Evolutionary conservation across 2,329 filamentous ascomycete genomes (phyloP).

Genomic region (Microascus cirrosus): DNA sequence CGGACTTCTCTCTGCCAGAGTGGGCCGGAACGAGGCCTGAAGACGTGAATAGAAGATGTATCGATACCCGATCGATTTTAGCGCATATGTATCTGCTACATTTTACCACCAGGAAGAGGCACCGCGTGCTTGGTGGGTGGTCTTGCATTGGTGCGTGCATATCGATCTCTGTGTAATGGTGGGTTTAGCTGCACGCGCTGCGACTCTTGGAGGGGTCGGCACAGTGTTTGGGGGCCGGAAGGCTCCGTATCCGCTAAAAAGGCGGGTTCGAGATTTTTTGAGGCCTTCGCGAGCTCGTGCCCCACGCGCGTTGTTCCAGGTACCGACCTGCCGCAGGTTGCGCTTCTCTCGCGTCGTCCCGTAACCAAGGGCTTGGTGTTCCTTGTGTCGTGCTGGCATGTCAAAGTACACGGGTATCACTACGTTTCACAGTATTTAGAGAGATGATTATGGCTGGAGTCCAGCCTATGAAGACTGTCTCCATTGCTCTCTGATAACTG

Average conservation of each 20-base stretch:
- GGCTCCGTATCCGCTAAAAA: no score
- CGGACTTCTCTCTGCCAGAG: not conserved
- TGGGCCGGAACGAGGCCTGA: not conserved
- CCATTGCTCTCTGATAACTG: not conserved
- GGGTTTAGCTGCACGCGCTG: not conserved
- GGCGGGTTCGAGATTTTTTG: not conserved
- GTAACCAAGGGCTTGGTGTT: no score
- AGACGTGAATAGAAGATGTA: not conserved
- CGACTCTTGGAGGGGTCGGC: not conserved
- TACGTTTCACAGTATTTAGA: no score
- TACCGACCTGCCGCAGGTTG: no score
- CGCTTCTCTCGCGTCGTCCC: no score
- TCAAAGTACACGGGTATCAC: no score
- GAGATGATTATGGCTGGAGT: no score
- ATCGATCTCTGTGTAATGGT: not conserved
- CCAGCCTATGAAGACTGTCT: no score
- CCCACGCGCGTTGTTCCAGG: not conserved
- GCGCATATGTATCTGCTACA: not conserved
- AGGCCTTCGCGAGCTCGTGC: not conserved
- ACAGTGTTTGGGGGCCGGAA: not conserved
- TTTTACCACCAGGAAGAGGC: not conserved
- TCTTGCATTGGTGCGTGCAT: not conserved
- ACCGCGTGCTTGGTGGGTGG: not conserved
- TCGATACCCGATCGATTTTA: not conserved
- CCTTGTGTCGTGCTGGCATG: no score